Conservation (phyloP, 331 rosid species). For the Arachis monticola region DNA sequence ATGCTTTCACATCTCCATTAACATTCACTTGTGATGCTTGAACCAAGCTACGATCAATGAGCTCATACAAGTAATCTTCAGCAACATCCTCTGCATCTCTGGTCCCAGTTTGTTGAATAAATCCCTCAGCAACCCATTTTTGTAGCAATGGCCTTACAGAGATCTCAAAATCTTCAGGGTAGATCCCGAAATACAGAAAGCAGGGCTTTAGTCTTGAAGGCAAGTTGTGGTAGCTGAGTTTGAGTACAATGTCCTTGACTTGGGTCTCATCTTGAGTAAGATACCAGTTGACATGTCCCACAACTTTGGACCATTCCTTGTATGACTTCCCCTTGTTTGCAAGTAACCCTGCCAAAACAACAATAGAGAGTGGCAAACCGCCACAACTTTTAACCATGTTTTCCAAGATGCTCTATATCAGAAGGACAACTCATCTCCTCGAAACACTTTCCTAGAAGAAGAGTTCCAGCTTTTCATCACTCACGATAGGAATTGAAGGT, state of each 20-base stretch:
- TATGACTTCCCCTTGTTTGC: background rate
- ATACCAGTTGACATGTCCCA: too few relatives aligned
- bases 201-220: too few relatives aligned
- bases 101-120: background rate
- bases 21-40: slow-evolving; percentile 25
- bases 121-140: background rate
- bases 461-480: background rate
- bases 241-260: too few relatives aligned
- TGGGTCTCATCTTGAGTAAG: too few relatives aligned
- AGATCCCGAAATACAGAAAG: too few relatives aligned
- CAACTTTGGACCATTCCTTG: too few relatives aligned
- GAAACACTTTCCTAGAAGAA: too few relatives aligned
- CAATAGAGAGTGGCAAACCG: slow-evolving; percentile 23
- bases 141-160: background rate
- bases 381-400: background rate
- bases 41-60: slow-evolving; percentile 32
- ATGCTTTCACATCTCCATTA: slow-evolving; percentile 35
- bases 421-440: background rate
- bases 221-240: too few relatives aligned
- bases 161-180: too few relatives aligned
- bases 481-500: background rate
- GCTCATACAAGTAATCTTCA: background rate
- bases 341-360: slow-evolving; percentile 8
- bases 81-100: background rate
- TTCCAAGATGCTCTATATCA: background rate